phyloP scores from a whole-genome alignment of 2,329 filamentous ascomycete species.

The Trichophyton rubrum region DNA sequence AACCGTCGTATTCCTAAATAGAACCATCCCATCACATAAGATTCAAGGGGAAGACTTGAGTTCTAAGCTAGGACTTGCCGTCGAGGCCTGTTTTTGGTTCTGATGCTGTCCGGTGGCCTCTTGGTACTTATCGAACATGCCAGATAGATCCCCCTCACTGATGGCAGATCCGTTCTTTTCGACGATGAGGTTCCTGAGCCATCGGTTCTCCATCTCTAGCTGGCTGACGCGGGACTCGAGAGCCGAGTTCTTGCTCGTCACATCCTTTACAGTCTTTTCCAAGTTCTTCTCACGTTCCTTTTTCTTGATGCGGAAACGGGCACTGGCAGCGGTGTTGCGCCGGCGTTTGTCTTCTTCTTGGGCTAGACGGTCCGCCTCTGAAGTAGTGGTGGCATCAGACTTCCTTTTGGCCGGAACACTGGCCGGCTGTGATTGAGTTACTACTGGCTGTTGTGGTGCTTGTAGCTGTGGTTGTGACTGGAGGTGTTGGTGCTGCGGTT shows the following conservation, averaged over 20 bases:
- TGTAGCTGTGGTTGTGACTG: constrained; percentile 1
- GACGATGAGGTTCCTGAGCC: constrained; percentile 66
- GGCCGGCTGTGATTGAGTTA: neutral
- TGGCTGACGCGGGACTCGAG: constrained; percentile 63
- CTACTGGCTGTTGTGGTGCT: neutral
- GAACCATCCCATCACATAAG: neutral
- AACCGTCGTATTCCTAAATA: too few relatives aligned
- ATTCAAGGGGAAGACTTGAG: neutral
- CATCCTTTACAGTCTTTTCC: constrained; percentile 69
- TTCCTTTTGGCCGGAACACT: constrained; percentile 8
- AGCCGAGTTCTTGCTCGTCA: constrained; percentile 62
- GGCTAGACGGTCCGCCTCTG: constrained; percentile 54
- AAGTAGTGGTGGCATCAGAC: constrained; percentile 16
- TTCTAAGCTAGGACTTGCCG: neutral
- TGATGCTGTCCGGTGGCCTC: constrained; percentile 16
- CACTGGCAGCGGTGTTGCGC: constrained; percentile 77
- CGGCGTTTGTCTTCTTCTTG: constrained; percentile 85
- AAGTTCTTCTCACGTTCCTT: constrained; percentile 85
- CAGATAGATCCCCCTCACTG: constrained; percentile 30
- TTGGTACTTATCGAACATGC: constrained; percentile 30
- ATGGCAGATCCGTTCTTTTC: constrained; percentile 56
- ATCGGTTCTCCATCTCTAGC: constrained; percentile 73
- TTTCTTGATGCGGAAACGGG: constrained; percentile 88
- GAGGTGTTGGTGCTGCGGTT: neutral
- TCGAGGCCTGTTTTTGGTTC: neutral